Conservation (phyloP, 2,329 filamentous ascomycete genomes). For the Penicillium sumatraense region DNA sequence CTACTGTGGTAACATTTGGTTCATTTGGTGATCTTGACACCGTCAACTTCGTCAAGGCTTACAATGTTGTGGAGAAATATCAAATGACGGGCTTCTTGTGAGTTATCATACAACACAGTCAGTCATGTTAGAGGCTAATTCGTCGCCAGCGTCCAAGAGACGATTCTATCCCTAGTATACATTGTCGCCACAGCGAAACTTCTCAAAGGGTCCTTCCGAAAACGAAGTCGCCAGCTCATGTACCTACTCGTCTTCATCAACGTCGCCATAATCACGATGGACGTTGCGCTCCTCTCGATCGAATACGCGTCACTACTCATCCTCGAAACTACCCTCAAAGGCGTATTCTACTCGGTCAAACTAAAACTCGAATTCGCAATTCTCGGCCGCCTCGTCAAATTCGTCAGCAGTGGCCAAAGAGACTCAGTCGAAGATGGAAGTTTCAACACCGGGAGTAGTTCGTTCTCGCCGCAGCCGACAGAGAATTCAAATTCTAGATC, state of each 20-base stretch:
- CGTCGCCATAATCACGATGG: neutral
- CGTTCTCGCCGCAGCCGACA: neutral
- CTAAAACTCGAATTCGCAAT: conserved; percentile 4
- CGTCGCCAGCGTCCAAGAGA: neutral
- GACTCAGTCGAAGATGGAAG: neutral
- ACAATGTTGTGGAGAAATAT: conserved; percentile 1
- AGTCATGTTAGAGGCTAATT: neutral
- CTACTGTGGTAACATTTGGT: neutral
- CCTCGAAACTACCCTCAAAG: neutral
- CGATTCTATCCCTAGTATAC: neutral
- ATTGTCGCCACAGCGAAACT: neutral
- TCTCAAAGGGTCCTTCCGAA: neutral
- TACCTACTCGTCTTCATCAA: neutral
- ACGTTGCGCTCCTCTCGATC: neutral
- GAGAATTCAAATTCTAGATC: neutral
- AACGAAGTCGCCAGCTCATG: conserved; percentile 1
- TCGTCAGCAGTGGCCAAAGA: neutral
- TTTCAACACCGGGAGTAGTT: neutral
- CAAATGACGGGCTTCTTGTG: conserved; percentile 2
- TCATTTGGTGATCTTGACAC: conserved; percentile 1
- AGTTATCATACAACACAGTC: neutral
- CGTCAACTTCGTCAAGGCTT: neutral
- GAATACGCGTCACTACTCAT: neutral
- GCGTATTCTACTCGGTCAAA: conserved; percentile 2
- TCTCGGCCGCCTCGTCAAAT: conserved; percentile 1